Evolutionary conservation across 495 filamentous ascomycete genomes (phyloP).

Genomic region (Aspergillus funiculosus): DNA sequence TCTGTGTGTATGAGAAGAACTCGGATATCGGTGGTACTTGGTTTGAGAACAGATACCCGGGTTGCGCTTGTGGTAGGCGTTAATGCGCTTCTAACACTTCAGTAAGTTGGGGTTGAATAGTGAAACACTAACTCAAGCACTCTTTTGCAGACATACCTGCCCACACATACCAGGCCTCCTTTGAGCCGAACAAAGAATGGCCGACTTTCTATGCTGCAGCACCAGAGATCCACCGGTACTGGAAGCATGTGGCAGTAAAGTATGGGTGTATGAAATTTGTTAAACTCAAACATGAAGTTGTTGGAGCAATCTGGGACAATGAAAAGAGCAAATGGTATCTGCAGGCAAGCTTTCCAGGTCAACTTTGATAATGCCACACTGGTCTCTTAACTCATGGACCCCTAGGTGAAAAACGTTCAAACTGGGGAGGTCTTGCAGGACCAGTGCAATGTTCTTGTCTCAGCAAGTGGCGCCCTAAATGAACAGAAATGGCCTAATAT

Average conservation of each 20-base stretch:
- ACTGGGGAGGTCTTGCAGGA: slow-evolving; percentile 35
- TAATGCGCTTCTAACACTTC: background rate
- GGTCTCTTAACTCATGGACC: background rate
- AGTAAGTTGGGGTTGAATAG: no score
- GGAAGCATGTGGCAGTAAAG: slow-evolving; percentile 39
- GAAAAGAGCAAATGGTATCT: slow-evolving; percentile 43
- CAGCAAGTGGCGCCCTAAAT: slow-evolving; percentile 53
- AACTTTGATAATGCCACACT: no score
- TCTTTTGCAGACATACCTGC: slow-evolving; percentile 33
- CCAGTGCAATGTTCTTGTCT: slow-evolving; percentile 50
- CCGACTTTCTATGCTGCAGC: slow-evolving; percentile 52
- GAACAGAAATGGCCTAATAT: slow-evolving; percentile 53
- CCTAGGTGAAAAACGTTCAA: slow-evolving; percentile 38
- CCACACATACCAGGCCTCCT: slow-evolving; percentile 48
- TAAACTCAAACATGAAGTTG: slow-evolving; percentile 35
- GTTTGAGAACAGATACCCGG: slow-evolving; percentile 67
- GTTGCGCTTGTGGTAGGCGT: slow-evolving; percentile 50
- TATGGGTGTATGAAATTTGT: slow-evolving; percentile 39
- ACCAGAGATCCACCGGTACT: slow-evolving; percentile 55
- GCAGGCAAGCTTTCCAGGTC: slow-evolving; percentile 24
- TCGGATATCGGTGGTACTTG: slow-evolving; percentile 64
- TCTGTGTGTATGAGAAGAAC: slow-evolving; percentile 77
- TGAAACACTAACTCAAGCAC: no score
- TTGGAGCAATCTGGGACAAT: slow-evolving; percentile 37
- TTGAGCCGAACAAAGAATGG: slow-evolving; percentile 54